Evolutionary conservation across 2,329 filamentous ascomycete species (phyloP).

Genomic region (Onygenales sp.): DNA sequence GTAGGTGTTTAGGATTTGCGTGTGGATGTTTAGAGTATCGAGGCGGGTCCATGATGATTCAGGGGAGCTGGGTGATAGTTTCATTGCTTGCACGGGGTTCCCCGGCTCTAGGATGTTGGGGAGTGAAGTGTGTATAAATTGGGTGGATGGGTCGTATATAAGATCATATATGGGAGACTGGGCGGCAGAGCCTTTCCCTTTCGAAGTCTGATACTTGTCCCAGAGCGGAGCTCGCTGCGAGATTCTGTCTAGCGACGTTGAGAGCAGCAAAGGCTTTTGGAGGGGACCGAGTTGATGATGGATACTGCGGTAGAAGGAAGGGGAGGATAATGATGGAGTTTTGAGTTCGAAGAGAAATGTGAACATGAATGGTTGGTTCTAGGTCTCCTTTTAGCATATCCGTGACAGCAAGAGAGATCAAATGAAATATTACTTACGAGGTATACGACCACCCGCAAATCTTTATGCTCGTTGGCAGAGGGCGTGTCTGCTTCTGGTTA

Average conservation of each 20-base stretch:
- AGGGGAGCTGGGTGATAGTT: conserved; percentile 7
- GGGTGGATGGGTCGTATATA: conserved; percentile 49
- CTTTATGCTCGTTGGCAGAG: neutral
- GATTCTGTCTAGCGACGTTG: conserved; percentile 36
- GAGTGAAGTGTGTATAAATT: conserved; percentile 52
- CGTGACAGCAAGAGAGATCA: neutral
- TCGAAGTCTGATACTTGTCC: conserved; percentile 22
- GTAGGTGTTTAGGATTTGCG: conserved; percentile 49
- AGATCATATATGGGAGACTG: conserved; percentile 48
- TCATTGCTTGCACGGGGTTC: conserved; percentile 17
- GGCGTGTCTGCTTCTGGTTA: neutral
- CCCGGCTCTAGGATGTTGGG: conserved; percentile 54
- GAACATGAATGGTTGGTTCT: conserved; percentile 40
- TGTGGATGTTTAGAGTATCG: conserved; percentile 54
- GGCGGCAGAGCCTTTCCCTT: conserved; percentile 21
- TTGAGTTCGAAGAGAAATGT: conserved; percentile 39
- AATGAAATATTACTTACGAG: conserved; percentile 21
- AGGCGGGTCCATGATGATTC: conserved; percentile 40
- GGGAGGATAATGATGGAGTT: conserved; percentile 31
- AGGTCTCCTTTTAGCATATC: neutral
- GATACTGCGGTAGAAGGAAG: conserved; percentile 38
- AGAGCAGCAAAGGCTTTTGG: conserved; percentile 35
- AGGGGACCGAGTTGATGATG: conserved; percentile 41
- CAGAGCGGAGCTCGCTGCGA: conserved; percentile 26
- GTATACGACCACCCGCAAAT: conserved; percentile 32